These are phyloP conservation scores for Limonium bicolor DNA, from an alignment of 148 eudicot genomes.

Conservation along the genomic window DNA sequence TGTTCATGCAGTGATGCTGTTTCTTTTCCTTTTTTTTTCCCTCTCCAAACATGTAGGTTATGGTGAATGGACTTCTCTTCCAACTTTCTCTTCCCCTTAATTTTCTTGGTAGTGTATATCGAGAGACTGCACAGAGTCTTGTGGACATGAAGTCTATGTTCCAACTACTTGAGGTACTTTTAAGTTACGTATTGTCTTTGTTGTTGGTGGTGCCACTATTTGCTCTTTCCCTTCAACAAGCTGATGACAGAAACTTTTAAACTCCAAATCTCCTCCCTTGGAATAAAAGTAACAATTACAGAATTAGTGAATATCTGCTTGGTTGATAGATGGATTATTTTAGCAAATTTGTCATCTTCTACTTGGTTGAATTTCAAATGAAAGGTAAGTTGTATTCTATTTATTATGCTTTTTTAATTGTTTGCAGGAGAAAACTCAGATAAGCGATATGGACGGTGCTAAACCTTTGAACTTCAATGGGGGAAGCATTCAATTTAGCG, in stretches of 20 bases:
- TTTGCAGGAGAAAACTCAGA: slow-evolving; percentile 66
- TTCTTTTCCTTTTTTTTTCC: background rate
- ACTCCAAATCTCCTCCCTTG: no score
- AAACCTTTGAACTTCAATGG: slow-evolving; percentile 58
- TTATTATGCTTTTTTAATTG: no score
- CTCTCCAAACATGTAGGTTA: slow-evolving; percentile 34
- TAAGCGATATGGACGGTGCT: slow-evolving; percentile 50
- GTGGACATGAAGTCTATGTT: slow-evolving; percentile 93
- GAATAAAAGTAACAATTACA: no score
- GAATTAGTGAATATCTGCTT: no score
- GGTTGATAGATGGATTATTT: no score
- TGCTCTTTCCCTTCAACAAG: slow-evolving; percentile 1
- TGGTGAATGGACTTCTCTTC: slow-evolving; percentile 95
- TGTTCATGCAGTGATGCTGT: background rate
- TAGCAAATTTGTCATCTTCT: no score
- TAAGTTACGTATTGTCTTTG: background rate
- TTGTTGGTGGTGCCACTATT: background rate
- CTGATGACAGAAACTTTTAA: no score
- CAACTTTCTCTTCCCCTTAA: slow-evolving; percentile 91
- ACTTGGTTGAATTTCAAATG: no score
- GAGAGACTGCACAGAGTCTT: slow-evolving; percentile 89
- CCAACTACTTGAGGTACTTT: slow-evolving; percentile 76
- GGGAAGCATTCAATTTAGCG: slow-evolving; percentile 60
- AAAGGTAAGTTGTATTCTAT: no score
- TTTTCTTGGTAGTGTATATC: slow-evolving; percentile 94